Evolutionary conservation across 768 basidiomycete genomes (phyloP).

Genomic region (Auricularia sp.): DNA sequence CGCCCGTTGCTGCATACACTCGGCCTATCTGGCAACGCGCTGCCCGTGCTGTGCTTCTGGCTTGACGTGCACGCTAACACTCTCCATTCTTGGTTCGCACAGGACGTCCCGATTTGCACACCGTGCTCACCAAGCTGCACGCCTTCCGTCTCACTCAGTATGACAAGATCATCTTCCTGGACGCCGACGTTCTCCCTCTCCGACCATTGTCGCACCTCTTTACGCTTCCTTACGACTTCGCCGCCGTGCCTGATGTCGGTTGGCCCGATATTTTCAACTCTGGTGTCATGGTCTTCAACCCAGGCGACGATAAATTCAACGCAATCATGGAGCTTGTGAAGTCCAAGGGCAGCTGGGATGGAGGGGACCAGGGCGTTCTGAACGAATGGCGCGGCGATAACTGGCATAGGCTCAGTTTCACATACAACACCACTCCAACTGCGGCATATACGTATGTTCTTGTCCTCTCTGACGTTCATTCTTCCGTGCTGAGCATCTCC

Average conservation of each 20-base stretch:
- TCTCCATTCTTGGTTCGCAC: conserved; percentile 8
- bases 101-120: conserved; percentile 92
- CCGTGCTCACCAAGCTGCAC: conserved; percentile 94
- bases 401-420: conserved; percentile 95
- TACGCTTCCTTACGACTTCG: conserved; percentile 67
- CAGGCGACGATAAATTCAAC: conserved; percentile 73
- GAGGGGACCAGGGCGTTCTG: conserved; percentile 95
- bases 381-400: conserved; percentile 85
- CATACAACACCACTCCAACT: conserved; percentile 96
- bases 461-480: conserved; percentile 14
- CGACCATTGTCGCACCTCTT: conserved; percentile 92
- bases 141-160: conserved; percentile 86
- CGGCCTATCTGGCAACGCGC: not conserved
- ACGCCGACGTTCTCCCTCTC: conserved; percentile 84
- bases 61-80: conserved; percentile 8
- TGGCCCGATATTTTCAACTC: conserved; percentile 99
- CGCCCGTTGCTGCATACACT: conserved; percentile 11
- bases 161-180: conserved; percentile 79
- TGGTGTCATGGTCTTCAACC: conserved; percentile 81
- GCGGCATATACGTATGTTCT: conserved; percentile 78
- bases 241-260: conserved; percentile 92
- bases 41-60: conserved; percentile 6
- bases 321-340: conserved; percentile 62
- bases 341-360: conserved; percentile 85
- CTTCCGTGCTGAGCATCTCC: conserved; percentile 17